Conservation (phyloP, 1,139 yeast species). For the Saccharomyces hybrid region DNA sequence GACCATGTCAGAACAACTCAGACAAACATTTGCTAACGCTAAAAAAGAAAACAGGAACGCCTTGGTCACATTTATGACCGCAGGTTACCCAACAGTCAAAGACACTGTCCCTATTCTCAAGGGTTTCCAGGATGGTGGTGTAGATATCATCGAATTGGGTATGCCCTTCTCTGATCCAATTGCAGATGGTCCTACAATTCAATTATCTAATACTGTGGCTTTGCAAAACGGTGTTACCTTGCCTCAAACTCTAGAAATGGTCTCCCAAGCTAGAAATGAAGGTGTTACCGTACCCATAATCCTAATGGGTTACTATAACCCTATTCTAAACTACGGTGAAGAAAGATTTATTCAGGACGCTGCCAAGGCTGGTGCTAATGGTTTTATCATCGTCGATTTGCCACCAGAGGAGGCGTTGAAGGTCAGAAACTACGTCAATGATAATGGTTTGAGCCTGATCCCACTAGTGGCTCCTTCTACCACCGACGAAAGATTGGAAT, state of each 20-base stretch:
- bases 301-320: conserved; percentile 97
- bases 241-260: conserved; percentile 57
- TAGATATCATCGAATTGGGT: conserved; percentile 89
- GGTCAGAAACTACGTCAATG: conserved; percentile 66
- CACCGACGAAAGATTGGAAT: conserved; percentile 74
- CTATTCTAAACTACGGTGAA: conserved; percentile 85
- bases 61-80: conserved; percentile 85
- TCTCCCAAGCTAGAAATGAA: conserved; percentile 61
- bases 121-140: conserved; percentile 92
- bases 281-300: conserved; percentile 88
- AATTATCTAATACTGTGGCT: conserved; percentile 73
- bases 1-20: conserved; percentile 57
- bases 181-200: conserved; percentile 98
- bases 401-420: conserved; percentile 97
- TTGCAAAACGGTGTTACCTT: conserved; percentile 76
- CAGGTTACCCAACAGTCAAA: conserved; percentile 83
- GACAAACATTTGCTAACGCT: conserved; percentile 65
- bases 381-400: conserved; percentile 86
- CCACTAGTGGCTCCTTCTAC: conserved; percentile 97
- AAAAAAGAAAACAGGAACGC: conserved; percentile 76
- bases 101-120: conserved; percentile 81
- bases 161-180: conserved; percentile 98
- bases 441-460: conserved; percentile 68
- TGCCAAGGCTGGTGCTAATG: conserved; percentile 85
- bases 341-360: conserved; percentile 70